Percentiles rank a stretch among this genome's conserved stretches.
Evolutionary conservation across 108 stramenopile genomes (phyloP).

Genomic region (Craspedostauros australis): DNA sequence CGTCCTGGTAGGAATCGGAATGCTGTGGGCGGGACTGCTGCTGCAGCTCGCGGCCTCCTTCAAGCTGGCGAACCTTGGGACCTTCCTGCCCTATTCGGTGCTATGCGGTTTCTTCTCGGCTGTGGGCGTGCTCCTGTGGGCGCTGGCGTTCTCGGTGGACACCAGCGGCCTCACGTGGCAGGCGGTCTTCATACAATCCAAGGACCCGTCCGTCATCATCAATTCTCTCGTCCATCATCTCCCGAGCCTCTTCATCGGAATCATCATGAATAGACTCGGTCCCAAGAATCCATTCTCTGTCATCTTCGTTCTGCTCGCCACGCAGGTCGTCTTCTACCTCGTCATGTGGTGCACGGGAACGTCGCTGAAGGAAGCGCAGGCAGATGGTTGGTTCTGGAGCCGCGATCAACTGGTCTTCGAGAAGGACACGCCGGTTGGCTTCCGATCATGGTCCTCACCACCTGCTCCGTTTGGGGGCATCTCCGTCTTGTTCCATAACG

Average conservation of each 20-base stretch:
- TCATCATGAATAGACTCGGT: constrained; percentile 42
- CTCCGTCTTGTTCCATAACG: constrained; percentile 12
- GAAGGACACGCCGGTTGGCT: not conserved
- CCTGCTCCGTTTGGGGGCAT: constrained; percentile 42
- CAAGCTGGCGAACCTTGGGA: constrained; percentile 58
- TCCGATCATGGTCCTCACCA: constrained; percentile 25
- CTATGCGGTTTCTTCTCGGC: constrained; percentile 76
- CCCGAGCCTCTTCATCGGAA: constrained; percentile 43
- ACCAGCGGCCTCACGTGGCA: constrained; percentile 27
- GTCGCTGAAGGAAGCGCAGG: constrained; percentile 43
- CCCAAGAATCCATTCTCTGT: constrained; percentile 51
- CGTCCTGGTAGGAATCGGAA: constrained; percentile 43
- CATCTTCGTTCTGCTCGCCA: constrained; percentile 29
- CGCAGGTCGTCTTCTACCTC: constrained; percentile 35
- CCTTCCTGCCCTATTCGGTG: constrained; percentile 58
- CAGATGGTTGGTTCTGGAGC: constrained; percentile 52
- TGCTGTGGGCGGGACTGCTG: constrained; percentile 33
- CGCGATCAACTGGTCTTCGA: constrained; percentile 30
- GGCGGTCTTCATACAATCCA: constrained; percentile 22
- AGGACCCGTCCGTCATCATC: constrained; percentile 15
- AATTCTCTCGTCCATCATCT: constrained; percentile 34
- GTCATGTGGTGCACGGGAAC: constrained; percentile 33
- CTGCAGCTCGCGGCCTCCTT: constrained; percentile 46
- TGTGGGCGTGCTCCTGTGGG: constrained; percentile 62
- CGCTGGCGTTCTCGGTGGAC: constrained; percentile 52